Evolutionary conservation across 2,329 filamentous ascomycete genomes (phyloP).

Genomic region (Pseudodiploospora longispora): DNA sequence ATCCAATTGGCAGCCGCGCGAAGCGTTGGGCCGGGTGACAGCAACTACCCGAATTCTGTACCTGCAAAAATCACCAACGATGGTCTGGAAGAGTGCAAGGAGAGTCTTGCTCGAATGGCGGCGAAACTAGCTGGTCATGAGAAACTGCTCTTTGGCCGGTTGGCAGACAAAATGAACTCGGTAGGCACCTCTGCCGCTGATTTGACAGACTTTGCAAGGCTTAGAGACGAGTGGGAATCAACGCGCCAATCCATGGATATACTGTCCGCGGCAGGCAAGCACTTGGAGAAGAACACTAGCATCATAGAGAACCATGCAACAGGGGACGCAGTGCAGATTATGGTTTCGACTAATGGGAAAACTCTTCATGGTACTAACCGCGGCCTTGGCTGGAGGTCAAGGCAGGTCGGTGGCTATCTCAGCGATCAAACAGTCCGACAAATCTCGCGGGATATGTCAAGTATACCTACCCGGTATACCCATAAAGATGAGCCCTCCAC

Average conservation of each 20-base stretch:
- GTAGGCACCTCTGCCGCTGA: neutral
- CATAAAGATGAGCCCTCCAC: neutral
- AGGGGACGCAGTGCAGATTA: constrained; percentile 13
- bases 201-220: constrained; percentile 4
- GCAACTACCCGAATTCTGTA: neutral
- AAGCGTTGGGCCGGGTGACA: neutral
- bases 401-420: constrained; percentile 12
- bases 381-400: constrained; percentile 9
- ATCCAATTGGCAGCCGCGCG: constrained; percentile 6
- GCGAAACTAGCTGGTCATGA: constrained; percentile 1
- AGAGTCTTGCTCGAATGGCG: constrained; percentile 4
- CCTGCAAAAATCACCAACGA: constrained; percentile 5
- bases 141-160: constrained; percentile 1
- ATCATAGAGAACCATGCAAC: constrained; percentile 13
- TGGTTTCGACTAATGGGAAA: constrained; percentile 12
- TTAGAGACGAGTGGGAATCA: constrained; percentile 9
- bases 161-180: constrained; percentile 1
- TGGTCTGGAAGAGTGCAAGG: constrained; percentile 8
- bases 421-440: constrained; percentile 11
- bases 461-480: neutral
- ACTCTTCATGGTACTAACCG: constrained; percentile 13
- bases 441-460: constrained; percentile 9
- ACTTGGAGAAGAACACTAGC: constrained; percentile 10
- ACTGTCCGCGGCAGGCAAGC: constrained; percentile 5
- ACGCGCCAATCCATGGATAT: constrained; percentile 9